phyloP scores from a whole-genome alignment of 176 grass and related monocot species.

The Hordeum vulgare region DNA sequence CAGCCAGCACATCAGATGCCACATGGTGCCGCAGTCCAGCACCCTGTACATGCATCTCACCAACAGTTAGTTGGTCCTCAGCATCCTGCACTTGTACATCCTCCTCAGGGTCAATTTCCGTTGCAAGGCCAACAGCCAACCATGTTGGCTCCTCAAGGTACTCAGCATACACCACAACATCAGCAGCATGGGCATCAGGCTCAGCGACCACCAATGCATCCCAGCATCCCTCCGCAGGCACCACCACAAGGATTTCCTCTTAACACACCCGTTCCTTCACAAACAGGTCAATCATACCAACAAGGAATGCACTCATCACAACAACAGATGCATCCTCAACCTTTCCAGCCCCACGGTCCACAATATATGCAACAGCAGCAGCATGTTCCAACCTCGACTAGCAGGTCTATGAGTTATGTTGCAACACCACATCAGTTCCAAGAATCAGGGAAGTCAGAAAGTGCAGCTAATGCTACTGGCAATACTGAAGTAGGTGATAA shows the following conservation, averaged over 20 bases:
- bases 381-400: constrained; percentile 30
- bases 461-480: constrained; percentile 19
- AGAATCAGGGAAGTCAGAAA: constrained; percentile 30
- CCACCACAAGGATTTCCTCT: constrained; percentile 39
- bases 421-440: constrained; percentile 44
- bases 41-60: constrained; percentile 24
- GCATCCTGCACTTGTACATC: constrained; percentile 26
- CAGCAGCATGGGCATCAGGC: constrained; percentile 46
- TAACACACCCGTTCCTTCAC: constrained; percentile 24
- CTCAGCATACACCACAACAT: constrained; percentile 40
- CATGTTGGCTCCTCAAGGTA: constrained; percentile 36
- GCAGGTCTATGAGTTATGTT: constrained; percentile 29
- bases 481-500: constrained; percentile 12
- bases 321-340: constrained; percentile 34
- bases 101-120: constrained; percentile 37
- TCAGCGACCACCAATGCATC: constrained; percentile 29
- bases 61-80: constrained; percentile 46
- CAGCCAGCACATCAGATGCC: constrained; percentile 37
- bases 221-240: constrained; percentile 41
- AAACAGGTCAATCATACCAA: constrained; percentile 44
- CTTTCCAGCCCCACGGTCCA: constrained; percentile 31
- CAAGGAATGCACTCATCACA: constrained; percentile 46
- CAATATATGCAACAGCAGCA: constrained; percentile 35
- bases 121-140: constrained; percentile 43
- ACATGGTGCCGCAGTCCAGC: constrained; percentile 37